These are phyloP conservation scores for Erucastrum elatum DNA, from an alignment of 345 rosid genomes.

Conservation along the genomic window DNA sequence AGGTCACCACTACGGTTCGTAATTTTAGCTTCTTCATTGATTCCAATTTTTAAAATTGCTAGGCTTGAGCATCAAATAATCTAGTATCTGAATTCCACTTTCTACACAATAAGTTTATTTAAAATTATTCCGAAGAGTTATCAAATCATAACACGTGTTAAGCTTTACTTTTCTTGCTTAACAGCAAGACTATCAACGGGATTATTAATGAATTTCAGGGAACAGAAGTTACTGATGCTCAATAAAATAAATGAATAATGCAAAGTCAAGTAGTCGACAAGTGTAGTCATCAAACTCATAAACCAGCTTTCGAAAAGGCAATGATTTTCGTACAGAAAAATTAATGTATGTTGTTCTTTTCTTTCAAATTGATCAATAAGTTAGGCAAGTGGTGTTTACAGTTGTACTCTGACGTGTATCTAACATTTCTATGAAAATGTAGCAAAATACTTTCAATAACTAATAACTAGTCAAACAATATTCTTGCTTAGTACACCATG, in stretches of 20 bases:
- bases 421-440: conserved; percentile 3
- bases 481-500: conserved; percentile 20
- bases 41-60: conserved; percentile 8
- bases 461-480: not conserved
- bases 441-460: not conserved
- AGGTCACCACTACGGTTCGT: conserved; percentile 44
- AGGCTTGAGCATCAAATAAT: conserved; percentile 17
- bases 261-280: conserved; percentile 28
- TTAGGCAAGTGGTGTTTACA: conserved; percentile 40
- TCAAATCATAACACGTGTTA: conserved; percentile 18
- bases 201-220: not conserved
- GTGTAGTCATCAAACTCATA: conserved; percentile 35
- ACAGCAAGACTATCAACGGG: not conserved
- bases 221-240: conserved; percentile 24
- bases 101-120: not conserved
- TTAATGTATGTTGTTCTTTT: conserved; percentile 26
- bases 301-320: conserved; percentile 21
- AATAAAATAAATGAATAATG: conserved; percentile 23
- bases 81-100: not conserved
- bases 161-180: not conserved
- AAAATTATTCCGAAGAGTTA: not conserved
- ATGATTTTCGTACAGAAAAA: conserved; percentile 15
- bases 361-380: conserved; percentile 41
- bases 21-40: conserved; percentile 43
- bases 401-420: conserved; percentile 29